A percentile compares a stretch with the other conserved stretches of the same genome.
Conservation (phyloP, 345 rosid species). For the Citrus maxima region DNA sequence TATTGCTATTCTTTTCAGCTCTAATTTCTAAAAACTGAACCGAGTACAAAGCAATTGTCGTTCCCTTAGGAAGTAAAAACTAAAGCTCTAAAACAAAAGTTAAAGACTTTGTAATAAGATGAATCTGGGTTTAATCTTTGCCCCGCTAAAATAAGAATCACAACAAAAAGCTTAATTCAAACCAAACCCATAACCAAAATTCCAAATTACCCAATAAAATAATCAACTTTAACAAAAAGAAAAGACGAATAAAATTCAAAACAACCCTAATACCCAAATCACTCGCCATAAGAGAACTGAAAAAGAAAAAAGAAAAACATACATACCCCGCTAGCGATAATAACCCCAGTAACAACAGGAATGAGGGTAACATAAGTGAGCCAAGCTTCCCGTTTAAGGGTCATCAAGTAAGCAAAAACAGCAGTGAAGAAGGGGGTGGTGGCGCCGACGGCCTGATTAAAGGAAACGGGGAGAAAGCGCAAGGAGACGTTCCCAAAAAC, state of each 20-base stretch:
- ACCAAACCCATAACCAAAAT: not conserved
- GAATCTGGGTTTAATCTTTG: not conserved
- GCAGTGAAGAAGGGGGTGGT: constrained; percentile 99
- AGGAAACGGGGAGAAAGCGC: constrained; percentile 81
- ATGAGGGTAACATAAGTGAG: constrained; percentile 81
- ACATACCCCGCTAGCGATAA: constrained; percentile 97
- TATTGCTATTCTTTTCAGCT: not conserved
- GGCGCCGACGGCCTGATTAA: constrained; percentile 95
- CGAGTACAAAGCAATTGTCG: not conserved
- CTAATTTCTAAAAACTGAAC: not conserved
- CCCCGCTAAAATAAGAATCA: not conserved
- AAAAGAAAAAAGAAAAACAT: not conserved
- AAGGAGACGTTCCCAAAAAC: constrained; percentile 90
- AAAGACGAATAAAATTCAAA: too few relatives aligned
- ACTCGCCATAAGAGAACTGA: not conserved
- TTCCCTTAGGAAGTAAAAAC: not conserved
- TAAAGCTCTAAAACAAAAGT: too few relatives aligned
- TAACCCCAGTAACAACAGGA: constrained; percentile 94
- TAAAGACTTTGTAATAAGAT: not conserved
- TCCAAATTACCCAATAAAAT: not conserved
- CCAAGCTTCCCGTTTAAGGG: constrained; percentile 92
- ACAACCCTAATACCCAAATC: not conserved
- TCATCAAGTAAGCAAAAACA: constrained; percentile 87
- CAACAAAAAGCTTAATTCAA: not conserved
- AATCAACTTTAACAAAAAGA: not conserved